Evolutionary conservation across 2,329 filamentous ascomycete genomes (phyloP).

Genomic region (Myriangium duriaei): DNA sequence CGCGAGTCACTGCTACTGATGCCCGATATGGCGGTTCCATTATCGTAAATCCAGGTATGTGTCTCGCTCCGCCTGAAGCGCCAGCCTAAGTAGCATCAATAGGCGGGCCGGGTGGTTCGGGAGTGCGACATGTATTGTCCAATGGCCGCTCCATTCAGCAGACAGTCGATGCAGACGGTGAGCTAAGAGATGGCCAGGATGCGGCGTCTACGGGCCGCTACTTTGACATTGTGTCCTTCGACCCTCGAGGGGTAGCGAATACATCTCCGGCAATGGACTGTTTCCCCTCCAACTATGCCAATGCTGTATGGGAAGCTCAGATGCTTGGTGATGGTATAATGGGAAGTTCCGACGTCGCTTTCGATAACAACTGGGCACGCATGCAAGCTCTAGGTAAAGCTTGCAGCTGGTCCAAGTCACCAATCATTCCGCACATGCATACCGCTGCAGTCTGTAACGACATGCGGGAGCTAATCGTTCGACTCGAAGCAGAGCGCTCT

Average conservation of each 20-base stretch:
- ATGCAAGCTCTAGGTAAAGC: slow-evolving; percentile 22
- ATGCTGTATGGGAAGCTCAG: slow-evolving; percentile 21
- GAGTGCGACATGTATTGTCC: slow-evolving; percentile 24
- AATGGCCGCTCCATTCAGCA: slow-evolving; percentile 25
- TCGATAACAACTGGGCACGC: slow-evolving; percentile 27
- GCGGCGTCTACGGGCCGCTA: slow-evolving; percentile 16
- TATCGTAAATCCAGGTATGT: slow-evolving; percentile 33
- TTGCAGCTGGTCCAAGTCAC: slow-evolving; percentile 11
- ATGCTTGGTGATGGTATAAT: slow-evolving; percentile 23
- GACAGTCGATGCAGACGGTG: slow-evolving; percentile 18
- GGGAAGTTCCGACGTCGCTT: slow-evolving; percentile 27
- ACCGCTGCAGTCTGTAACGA: slow-evolving; percentile 36
- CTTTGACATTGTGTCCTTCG: slow-evolving; percentile 30
- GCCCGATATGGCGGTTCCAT: slow-evolving; percentile 35
- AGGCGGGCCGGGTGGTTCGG: slow-evolving; percentile 33
- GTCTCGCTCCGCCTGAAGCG: background rate
- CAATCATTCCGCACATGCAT: slow-evolving; percentile 29
- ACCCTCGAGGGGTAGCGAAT: slow-evolving; percentile 30
- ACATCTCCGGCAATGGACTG: slow-evolving; percentile 23
- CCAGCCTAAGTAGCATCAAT: background rate
- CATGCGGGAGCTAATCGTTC: slow-evolving; percentile 36
- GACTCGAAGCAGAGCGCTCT: slow-evolving; percentile 23
- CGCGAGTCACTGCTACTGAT: slow-evolving; percentile 28
- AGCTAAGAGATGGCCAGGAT: slow-evolving; percentile 11
- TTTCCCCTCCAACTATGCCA: slow-evolving; percentile 20